Evolutionary conservation across 768 basidiomycete species (phyloP).

Genomic region (Trametes coccinea): DNA sequence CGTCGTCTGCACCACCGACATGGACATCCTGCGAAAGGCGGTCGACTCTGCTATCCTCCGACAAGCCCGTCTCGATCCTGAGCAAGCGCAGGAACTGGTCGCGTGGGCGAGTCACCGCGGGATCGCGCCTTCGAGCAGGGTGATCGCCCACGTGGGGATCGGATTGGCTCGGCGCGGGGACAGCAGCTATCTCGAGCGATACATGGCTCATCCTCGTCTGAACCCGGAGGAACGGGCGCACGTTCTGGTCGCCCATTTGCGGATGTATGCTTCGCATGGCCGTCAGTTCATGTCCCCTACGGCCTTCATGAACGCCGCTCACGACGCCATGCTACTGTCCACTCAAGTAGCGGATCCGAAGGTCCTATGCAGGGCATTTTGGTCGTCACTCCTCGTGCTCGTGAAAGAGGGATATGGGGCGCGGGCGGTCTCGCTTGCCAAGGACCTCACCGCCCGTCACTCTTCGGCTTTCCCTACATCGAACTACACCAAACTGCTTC

Average conservation of each 20-base stretch:
- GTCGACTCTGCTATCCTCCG: constrained; percentile 7
- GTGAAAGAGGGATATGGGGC: constrained; percentile 30
- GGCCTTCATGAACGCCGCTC: neutral
- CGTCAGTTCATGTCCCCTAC: constrained; percentile 4
- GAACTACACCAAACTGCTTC: constrained; percentile 39
- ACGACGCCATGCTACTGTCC: neutral
- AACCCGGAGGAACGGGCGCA: constrained; percentile 1
- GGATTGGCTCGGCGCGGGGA: constrained; percentile 7
- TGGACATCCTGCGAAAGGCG: constrained; percentile 1
- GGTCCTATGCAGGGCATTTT: neutral
- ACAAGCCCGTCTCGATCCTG: constrained; percentile 4
- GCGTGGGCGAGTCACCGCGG: constrained; percentile 11
- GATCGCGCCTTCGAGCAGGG: neutral
- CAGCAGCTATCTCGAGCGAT: constrained; percentile 11
- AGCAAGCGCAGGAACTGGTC: constrained; percentile 18
- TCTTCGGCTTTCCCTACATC: constrained; percentile 43
- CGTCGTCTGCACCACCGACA: constrained; percentile 10
- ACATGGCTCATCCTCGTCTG: constrained; percentile 9
- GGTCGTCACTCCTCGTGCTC: constrained; percentile 2
- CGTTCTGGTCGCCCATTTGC: constrained; percentile 5
- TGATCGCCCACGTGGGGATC: constrained; percentile 2
- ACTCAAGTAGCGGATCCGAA: neutral
- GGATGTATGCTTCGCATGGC: constrained; percentile 5
- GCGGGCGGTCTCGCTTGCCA: constrained; percentile 41
- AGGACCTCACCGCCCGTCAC: constrained; percentile 36